Conservation (phyloP, 768 basidiomycete species). For the Leccinum subtestaceum region DNA sequence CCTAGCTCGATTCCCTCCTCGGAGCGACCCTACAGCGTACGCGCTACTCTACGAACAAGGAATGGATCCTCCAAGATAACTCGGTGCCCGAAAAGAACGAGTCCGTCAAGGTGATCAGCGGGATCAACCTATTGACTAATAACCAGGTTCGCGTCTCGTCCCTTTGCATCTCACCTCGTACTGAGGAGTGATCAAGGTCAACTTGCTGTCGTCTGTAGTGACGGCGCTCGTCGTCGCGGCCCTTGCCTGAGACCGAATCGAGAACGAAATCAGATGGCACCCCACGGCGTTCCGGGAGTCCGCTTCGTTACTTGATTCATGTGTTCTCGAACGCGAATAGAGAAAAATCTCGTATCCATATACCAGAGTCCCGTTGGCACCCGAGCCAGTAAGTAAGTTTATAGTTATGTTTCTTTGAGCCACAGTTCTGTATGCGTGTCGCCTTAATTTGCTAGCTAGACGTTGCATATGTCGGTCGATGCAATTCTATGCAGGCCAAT, state of each 20-base stretch:
- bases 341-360: background rate
- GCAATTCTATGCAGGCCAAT: too few species aligned
- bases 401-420: background rate
- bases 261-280: background rate
- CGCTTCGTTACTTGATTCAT: background rate
- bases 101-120: conserved; percentile 57
- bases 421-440: too few species aligned
- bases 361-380: background rate
- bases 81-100: conserved; percentile 35
- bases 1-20: conserved; percentile 78
- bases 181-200: conserved; percentile 35
- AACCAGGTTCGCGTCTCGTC: conserved; percentile 55
- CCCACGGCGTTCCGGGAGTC: background rate
- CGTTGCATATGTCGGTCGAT: too few species aligned
- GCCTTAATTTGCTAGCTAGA: too few species aligned
- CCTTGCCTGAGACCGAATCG: conserved; percentile 28
- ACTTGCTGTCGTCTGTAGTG: conserved; percentile 41
- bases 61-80: conserved; percentile 63
- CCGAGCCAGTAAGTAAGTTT: background rate
- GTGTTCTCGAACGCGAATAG: background rate
- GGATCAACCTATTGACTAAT: conserved; percentile 71
- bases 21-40: conserved; percentile 87
- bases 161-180: background rate
- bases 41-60: conserved; percentile 60
- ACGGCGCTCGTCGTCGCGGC: conserved; percentile 37